Evolutionary conservation across 352 stramenopile species (phyloP).

Genomic region (Pythium apleroticum): DNA sequence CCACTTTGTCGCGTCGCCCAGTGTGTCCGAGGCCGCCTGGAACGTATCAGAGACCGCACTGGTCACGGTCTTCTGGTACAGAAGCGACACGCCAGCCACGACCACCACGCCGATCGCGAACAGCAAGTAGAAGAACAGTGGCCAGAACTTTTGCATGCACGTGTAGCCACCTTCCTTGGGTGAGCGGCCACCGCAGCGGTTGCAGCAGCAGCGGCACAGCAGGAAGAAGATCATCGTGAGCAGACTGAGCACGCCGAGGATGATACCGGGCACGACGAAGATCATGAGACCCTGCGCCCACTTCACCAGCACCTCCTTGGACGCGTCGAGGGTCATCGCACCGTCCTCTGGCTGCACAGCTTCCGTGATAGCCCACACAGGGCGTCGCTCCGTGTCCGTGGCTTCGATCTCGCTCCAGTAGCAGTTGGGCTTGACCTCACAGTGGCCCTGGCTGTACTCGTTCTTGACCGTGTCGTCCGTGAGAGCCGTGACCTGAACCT

Average conservation of each 20-base stretch:
- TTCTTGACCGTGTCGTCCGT: slow-evolving; percentile 31
- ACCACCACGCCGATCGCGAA: slow-evolving; percentile 52
- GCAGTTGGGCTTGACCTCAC: slow-evolving; percentile 65
- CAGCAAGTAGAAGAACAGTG: slow-evolving; percentile 62
- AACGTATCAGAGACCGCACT: slow-evolving; percentile 47
- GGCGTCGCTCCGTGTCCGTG: slow-evolving; percentile 31
- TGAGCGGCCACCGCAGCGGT: slow-evolving; percentile 56
- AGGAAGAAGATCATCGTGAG: slow-evolving; percentile 74
- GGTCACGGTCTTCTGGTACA: slow-evolving; percentile 58
- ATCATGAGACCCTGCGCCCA: slow-evolving; percentile 52
- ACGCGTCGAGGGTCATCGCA: slow-evolving; percentile 31
- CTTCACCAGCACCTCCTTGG: slow-evolving; percentile 38
- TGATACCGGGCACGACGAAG: slow-evolving; percentile 57
- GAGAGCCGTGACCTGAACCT: slow-evolving; percentile 20
- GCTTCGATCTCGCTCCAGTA: slow-evolving; percentile 52
- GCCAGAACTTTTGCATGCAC: slow-evolving; percentile 67
- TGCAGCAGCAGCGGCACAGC: slow-evolving; percentile 78
- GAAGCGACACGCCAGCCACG: slow-evolving; percentile 45
- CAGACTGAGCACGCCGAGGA: slow-evolving; percentile 55
- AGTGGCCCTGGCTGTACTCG: slow-evolving; percentile 36
- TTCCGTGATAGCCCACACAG: slow-evolving; percentile 35
- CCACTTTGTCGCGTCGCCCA: slow-evolving; percentile 42
- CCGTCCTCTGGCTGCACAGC: slow-evolving; percentile 22
- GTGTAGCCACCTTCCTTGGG: slow-evolving; percentile 62
- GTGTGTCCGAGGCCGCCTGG: slow-evolving; percentile 34